Evolutionary conservation across 2,329 filamentous ascomycete species (phyloP), one percentile per base, ranked within the genome.

Genomic region (Sporothrix phasma): DNA sequence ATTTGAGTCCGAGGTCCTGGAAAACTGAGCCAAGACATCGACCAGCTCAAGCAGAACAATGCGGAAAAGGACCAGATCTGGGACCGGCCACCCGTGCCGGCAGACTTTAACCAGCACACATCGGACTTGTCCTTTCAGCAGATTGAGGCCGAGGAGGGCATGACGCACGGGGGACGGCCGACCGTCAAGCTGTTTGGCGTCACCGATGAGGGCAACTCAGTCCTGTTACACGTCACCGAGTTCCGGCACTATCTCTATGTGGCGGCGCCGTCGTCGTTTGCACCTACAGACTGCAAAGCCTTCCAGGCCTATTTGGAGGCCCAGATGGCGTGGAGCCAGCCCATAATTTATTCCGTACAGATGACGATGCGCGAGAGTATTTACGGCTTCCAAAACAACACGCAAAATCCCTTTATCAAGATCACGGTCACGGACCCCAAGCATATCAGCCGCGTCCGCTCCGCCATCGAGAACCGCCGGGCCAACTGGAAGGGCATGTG

Each of bases 221-320:
- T 96, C 45, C 84, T 99, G 74, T 80, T 99, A 13, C 94, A 99
- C 74, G 92, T 99, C 67, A 96, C 90, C 17, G 90, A 92, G 72
- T 99, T 99, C 76, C 88, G 91, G 69, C 94, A 99, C 74, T 99
- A 99, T 73, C 85, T 99, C 64, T 99, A 96, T 71, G 86, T 97
- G 53, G 88, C 90, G 10, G 94, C 95, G 0, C 94, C 94, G 0
- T 79, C 92, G 8, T 84, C 85, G 29, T 99, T 99, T 74, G 84
- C 84, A 31, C 85, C 85, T 53, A 81, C 86, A 47, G 92, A 99
- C 73, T 92, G 91, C 74, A 81, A 86, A 17, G 78, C 84, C 0
- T 99, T 89, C 80, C 89, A 88, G 72, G 79, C 84, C 3, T 97
- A 86, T 71, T 83, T 99, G 39, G 92, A 99, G 71, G 80, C 83